A percentile compares a stretch with the other conserved stretches of the same genome.
These are phyloP conservation scores for Omphalea diandra DNA, from an alignment of 441 rosid genomes.

Conservation along the genomic window DNA sequence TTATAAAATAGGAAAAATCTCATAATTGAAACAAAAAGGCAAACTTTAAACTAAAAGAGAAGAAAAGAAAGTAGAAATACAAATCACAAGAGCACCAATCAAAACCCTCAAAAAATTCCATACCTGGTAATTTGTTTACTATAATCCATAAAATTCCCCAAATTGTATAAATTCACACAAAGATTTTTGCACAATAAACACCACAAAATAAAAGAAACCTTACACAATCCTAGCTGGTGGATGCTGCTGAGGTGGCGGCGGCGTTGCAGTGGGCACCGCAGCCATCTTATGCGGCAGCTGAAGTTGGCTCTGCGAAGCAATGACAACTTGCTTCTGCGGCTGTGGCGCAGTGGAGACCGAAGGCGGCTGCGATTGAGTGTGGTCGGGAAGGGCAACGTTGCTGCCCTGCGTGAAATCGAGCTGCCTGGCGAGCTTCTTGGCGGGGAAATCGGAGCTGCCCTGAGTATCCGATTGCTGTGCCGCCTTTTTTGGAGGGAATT, in stretches of 20 bases:
- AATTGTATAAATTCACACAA: neutral
- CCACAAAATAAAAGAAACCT: constrained; percentile 34
- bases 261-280: constrained; percentile 23
- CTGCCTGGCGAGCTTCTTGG: constrained; percentile 62
- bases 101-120: too few relatives aligned
- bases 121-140: neutral
- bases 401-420: constrained; percentile 65
- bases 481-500: constrained; percentile 59
- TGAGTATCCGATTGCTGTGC: constrained; percentile 37
- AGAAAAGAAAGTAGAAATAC: neutral
- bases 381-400: constrained; percentile 49
- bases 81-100: neutral
- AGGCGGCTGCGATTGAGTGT: constrained; percentile 45
- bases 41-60: neutral
- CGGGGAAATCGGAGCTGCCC: constrained; percentile 35
- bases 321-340: constrained; percentile 24
- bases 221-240: constrained; percentile 51
- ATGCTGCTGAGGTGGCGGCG: constrained; percentile 29
- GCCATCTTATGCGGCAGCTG: constrained; percentile 28
- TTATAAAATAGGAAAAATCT: neutral
- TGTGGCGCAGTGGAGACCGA: constrained; percentile 27
- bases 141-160: neutral
- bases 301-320: constrained; percentile 14
- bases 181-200: neutral
- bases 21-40: neutral